These are phyloP conservation scores for Cinchona pubescens DNA, from an alignment of 257 asterid genomes.

Conservation along the genomic window DNA sequence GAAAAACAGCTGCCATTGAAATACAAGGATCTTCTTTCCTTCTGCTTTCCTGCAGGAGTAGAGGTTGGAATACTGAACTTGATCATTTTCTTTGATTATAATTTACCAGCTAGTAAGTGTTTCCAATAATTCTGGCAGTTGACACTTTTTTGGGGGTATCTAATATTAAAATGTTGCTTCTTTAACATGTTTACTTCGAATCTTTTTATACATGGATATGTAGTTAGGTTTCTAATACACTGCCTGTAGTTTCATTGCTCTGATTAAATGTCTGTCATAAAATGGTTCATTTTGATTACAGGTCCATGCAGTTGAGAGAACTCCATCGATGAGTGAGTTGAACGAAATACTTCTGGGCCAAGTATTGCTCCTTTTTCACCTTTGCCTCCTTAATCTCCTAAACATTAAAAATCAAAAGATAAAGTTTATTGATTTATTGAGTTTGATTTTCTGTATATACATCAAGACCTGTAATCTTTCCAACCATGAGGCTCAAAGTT, in stretches of 20 bases:
- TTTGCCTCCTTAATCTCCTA: not conserved
- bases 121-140: not conserved
- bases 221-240: not conserved
- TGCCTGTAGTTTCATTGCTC: not conserved
- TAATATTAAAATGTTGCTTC: not conserved
- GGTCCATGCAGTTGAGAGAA: conserved; percentile 95
- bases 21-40: conserved; percentile 93
- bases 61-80: conserved; percentile 54
- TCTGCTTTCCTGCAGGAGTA: conserved; percentile 95
- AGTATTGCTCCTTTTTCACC: conserved; percentile 42
- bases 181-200: not conserved
- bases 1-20: conserved; percentile 92
- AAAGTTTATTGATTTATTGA: not conserved
- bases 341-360: conserved; percentile 94
- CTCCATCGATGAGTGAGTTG: conserved; percentile 99
- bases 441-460: not conserved
- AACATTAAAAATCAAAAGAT: not conserved
- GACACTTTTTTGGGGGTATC: not conserved
- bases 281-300: conserved; percentile 33
- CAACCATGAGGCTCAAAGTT: not conserved
- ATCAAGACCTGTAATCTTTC: not conserved
- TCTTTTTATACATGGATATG: not conserved
- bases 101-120: not conserved
- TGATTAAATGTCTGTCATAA: conserved; percentile 7
- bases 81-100: conserved; percentile 7